These are phyloP conservation scores for Oropetium thomaeum DNA, from an alignment of 176 grass and related monocot species.

Conservation along the genomic window DNA sequence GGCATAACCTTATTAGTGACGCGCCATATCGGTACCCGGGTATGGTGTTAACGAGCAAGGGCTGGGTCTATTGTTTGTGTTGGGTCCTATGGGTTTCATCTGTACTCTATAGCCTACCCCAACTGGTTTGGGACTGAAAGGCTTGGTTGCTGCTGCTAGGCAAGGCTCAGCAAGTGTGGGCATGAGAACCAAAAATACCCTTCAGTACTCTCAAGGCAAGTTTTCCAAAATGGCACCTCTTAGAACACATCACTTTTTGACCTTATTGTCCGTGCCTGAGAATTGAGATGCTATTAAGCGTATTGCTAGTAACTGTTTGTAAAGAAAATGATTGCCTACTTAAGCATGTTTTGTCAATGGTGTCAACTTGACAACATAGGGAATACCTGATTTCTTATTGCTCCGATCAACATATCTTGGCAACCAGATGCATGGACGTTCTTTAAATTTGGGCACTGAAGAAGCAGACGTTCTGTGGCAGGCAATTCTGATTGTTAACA, in stretches of 20 bases:
- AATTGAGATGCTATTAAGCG: neutral
- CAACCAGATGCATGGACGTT: constrained; percentile 90
- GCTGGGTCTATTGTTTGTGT: no score
- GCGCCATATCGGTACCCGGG: no score
- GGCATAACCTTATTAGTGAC: no score
- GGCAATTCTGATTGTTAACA: constrained; percentile 25
- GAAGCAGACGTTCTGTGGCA: constrained; percentile 72
- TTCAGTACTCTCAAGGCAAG: neutral
- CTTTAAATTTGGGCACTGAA: constrained; percentile 87
- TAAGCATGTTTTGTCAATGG: neutral
- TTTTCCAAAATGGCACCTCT: neutral
- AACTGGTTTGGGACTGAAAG: no score
- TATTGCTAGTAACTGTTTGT: neutral
- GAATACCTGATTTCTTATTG: constrained; percentile 89
- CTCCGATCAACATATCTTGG: constrained; percentile 87
- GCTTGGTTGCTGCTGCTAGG: no score
- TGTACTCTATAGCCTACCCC: no score
- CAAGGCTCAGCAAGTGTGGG: no score
- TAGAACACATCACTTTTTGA: neutral
- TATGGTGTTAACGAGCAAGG: no score
- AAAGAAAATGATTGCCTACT: neutral
- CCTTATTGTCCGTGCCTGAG: neutral
- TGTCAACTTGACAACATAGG: neutral
- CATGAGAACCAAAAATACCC: neutral
- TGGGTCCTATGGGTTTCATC: no score